Percentiles rank a stretch among this genome's conserved stretches.
phyloP scores from a whole-genome alignment of 2,329 filamentous ascomycete genomes.

The Ramularia collo-cygni region DNA sequence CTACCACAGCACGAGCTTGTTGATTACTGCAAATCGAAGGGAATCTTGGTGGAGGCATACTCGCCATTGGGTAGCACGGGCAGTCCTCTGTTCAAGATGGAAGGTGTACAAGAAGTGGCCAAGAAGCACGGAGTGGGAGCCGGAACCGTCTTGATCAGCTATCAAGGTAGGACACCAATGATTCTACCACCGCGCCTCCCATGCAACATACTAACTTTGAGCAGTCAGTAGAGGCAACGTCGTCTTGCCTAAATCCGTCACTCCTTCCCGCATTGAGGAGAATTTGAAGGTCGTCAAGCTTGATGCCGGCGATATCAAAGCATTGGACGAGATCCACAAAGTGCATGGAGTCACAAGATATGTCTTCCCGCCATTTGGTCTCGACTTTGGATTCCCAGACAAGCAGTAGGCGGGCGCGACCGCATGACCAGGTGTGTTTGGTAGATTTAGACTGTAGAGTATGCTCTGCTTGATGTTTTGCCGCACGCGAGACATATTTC shows the following conservation, averaged over 20 bases:
- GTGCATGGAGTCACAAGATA: constrained; percentile 41
- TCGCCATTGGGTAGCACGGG: constrained; percentile 45
- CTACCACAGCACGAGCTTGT: constrained; percentile 67
- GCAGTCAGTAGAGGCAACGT: constrained; percentile 61
- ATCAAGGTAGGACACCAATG: constrained; percentile 52
- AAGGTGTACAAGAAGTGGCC: constrained; percentile 41
- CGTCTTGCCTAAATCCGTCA: constrained; percentile 58
- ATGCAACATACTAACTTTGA: constrained; percentile 7
- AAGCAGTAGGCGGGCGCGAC: constrained; percentile 29
- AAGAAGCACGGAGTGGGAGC: constrained; percentile 44
- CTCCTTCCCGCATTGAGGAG: constrained; percentile 54
- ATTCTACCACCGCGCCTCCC: neutral
- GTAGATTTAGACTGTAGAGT: constrained; percentile 3
- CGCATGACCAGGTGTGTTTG: too few species aligned
- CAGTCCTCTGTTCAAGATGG: constrained; percentile 42
- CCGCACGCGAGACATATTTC: too few species aligned
- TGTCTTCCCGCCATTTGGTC: constrained; percentile 44
- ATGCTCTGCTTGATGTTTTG: too few species aligned
- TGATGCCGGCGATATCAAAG: constrained; percentile 55
- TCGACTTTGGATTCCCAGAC: constrained; percentile 44
- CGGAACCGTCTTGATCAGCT: constrained; percentile 60
- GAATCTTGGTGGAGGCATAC: constrained; percentile 68
- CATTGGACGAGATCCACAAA: constrained; percentile 40
- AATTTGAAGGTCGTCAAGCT: constrained; percentile 63
- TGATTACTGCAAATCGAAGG: constrained; percentile 59